Evolutionary conservation across 257 asterid species (phyloP).

Genomic region (Ligustrum vulgare): DNA sequence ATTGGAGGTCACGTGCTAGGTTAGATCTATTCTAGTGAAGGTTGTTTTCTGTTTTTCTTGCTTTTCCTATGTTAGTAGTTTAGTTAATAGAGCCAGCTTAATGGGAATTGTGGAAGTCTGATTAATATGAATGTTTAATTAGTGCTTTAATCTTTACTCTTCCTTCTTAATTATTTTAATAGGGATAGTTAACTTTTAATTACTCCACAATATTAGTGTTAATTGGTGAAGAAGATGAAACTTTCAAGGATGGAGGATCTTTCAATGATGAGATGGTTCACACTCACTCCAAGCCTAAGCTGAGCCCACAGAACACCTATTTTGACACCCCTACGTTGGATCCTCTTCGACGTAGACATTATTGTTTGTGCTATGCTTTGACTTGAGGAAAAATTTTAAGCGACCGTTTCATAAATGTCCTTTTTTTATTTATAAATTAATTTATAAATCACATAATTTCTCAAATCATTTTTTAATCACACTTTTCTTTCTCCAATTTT

Average conservation of each 20-base stretch:
- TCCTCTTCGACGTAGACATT: too few relatives aligned
- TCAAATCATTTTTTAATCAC: too few relatives aligned
- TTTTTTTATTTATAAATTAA: too few relatives aligned
- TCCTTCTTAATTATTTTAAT: not conserved
- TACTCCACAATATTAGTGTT: not conserved
- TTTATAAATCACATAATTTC: too few relatives aligned
- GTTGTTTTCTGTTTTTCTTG: not conserved
- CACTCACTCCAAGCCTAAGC: too few relatives aligned
- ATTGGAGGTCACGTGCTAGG: not conserved
- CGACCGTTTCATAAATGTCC: too few relatives aligned
- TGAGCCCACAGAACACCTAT: too few relatives aligned
- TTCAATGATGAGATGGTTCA: too few relatives aligned
- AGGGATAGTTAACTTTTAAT: not conserved
- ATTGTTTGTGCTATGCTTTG: too few relatives aligned
- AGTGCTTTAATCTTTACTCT: not conserved
- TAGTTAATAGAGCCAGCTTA: conserved; percentile 6
- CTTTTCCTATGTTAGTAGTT: conserved; percentile 17
- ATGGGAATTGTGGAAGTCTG: conserved; percentile 7
- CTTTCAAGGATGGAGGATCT: conserved; percentile 26
- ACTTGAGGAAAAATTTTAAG: too few relatives aligned
- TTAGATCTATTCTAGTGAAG: conserved; percentile 2
- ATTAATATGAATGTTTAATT: not conserved
- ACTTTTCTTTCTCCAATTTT: too few relatives aligned
- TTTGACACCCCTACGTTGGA: too few relatives aligned
- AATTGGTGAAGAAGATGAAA: conserved; percentile 12